Percentiles rank a stretch among this genome's conserved stretches.
Conservation (phyloP, 2,329 filamentous ascomycete genomes). For the Myrmaecium sp. region DNA sequence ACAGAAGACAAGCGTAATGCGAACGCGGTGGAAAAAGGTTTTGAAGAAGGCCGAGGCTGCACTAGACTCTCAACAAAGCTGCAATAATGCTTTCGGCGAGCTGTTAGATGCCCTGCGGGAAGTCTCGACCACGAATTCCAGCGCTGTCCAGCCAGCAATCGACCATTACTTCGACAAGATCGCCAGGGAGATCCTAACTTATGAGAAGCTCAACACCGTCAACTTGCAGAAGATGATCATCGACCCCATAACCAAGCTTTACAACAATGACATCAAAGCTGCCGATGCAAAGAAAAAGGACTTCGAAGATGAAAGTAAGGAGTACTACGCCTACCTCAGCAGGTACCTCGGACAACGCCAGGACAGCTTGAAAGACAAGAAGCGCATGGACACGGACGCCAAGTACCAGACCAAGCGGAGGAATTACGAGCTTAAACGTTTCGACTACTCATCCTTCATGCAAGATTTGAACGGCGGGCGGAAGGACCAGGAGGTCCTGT, state of each 20-base stretch:
- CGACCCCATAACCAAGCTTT: conserved; percentile 79
- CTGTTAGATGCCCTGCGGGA: conserved; percentile 81
- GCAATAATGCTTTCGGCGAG: conserved; percentile 67
- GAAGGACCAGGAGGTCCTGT: conserved; percentile 93
- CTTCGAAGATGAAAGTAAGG: conserved; percentile 96
- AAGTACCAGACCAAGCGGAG: conserved; percentile 91
- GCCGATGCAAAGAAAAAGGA: conserved; percentile 93
- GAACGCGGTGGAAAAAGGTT: conserved; percentile 86
- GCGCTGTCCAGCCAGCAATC: conserved; percentile 88
- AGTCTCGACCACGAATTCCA: conserved; percentile 77
- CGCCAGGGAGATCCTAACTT: conserved; percentile 71
- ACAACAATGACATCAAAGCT: conserved; percentile 93
- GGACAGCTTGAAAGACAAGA: conserved; percentile 94
- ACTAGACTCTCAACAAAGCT: conserved; percentile 58
- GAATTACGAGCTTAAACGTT: conserved; percentile 92
- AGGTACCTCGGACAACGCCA: conserved; percentile 92
- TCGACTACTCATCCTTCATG: conserved; percentile 98
- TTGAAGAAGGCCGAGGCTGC: conserved; percentile 87
- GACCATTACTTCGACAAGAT: conserved; percentile 99
- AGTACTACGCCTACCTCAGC: conserved; percentile 92
- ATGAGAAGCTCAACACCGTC: conserved; percentile 67
- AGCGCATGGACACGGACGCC: conserved; percentile 80
- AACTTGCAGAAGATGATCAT: conserved; percentile 90
- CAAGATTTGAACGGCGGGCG: conserved; percentile 97
- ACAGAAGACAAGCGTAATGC: conserved; percentile 92